Evolutionary conservation across 805 yeast genomes (phyloP), one percentile per base, ranked within the genome.

Genomic region (Kodamaea kaohsiungensis): DNA sequence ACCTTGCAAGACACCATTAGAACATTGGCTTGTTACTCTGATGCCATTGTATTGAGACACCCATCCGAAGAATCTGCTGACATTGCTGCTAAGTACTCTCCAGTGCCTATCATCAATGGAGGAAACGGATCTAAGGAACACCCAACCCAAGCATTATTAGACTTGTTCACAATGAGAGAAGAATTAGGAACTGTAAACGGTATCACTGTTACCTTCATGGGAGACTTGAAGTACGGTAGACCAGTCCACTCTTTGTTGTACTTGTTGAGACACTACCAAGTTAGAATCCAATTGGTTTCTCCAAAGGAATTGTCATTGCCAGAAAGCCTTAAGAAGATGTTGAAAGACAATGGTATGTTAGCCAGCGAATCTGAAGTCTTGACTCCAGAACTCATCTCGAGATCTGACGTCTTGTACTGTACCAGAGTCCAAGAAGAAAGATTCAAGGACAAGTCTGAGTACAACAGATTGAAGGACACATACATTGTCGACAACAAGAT

Each of bases 151-250:
- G 99, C 99, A 1, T 89, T 95, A 79, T 80, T 96, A 67, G 99
- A 95, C 71, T 79, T 95, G 73, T 95, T 93, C 83, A 95, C 99
- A 51, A 95, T 95, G 65, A 90, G 99, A 78, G 99, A 95, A 76
- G 99, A 95, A 78, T 80, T 95, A 60, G 99, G 99, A 70, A 91
- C 98, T 56, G 98, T 96, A 53, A 95, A 95, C 71, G 98, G 98
- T 70, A 88, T 96, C 68, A 91, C 97, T 38, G 95, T 95, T 60
- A 95, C 99, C 3, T 95, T 95, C 75, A 91, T 95, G 97, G 99
- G 99, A 68, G 99, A 95, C 70, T 83, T 95, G 81, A 91, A 91
- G 72, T 91, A 91, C 69, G 99, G 99, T 56, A 88, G 99, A 79
- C 96, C 99, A 57, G 98, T 95, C 48, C 99, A 95, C 77, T 93